Evolutionary conservation across 495 filamentous ascomycete species (phyloP).

Genomic region (Pyrenula massariospora): DNA sequence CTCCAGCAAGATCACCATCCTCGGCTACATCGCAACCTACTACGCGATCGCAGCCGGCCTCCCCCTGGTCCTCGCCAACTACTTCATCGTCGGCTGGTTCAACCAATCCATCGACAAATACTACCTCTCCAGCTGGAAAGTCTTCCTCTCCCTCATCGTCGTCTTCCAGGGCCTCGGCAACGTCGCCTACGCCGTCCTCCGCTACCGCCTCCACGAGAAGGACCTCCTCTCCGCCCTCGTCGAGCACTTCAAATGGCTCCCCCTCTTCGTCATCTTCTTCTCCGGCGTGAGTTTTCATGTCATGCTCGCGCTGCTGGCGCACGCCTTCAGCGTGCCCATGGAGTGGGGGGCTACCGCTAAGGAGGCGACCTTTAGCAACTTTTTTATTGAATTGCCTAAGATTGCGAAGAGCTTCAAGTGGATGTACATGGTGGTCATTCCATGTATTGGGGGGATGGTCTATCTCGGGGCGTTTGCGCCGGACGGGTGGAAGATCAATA

Average conservation of each 20-base stretch:
- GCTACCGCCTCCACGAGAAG: slow-evolving; percentile 30
- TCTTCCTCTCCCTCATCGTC: slow-evolving; percentile 41
- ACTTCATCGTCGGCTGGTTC: slow-evolving; percentile 47
- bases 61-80: slow-evolving; percentile 22
- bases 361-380: slow-evolving; percentile 28
- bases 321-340: slow-evolving; percentile 67
- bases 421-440: slow-evolving; percentile 20
- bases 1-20: slow-evolving; percentile 67
- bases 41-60: slow-evolving; percentile 29
- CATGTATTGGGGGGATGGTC: slow-evolving; percentile 18
- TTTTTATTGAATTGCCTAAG: slow-evolving; percentile 16
- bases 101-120: slow-evolving; percentile 63
- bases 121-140: slow-evolving; percentile 66
- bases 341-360: slow-evolving; percentile 61
- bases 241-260: slow-evolving; percentile 64
- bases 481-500: slow-evolving; percentile 20
- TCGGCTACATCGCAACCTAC: slow-evolving; percentile 78
- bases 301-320: slow-evolving; percentile 51
- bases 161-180: slow-evolving; percentile 38
- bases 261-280: slow-evolving; percentile 57
- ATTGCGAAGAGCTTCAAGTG: slow-evolving; percentile 23
- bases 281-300: slow-evolving; percentile 61
- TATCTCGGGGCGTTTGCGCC: slow-evolving; percentile 19
- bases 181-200: slow-evolving; percentile 27
- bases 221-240: slow-evolving; percentile 29